Evolutionary conservation across 352 stramenopile species (phyloP), one percentile per base, ranked within the genome.

Genomic region (Plasmopara muralis): DNA sequence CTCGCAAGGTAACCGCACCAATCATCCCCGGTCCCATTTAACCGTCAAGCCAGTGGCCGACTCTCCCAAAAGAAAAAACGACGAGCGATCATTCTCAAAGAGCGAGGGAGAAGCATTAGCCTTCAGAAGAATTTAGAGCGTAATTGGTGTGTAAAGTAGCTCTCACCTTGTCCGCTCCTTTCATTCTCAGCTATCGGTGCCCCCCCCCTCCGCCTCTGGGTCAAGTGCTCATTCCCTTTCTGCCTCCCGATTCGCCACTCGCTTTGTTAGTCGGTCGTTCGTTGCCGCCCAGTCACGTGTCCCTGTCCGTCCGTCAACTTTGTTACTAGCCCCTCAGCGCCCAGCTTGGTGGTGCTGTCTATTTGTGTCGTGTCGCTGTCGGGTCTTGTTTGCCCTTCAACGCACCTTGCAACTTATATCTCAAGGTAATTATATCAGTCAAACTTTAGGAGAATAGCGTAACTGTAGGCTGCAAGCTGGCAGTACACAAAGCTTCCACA

Each of bases 41-140:
- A 70, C 62, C 62, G 62, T 67, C 49, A 43, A 67, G 62, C 41
- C 53, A 70, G 62, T 66, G 50, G 56, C 29, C 30, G 16, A 16
- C 55, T 35, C 43, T 42, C 46, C 41, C 12, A 55, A 39, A n/a
- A 30, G 41, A 33, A 62, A 53, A 61, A 64, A 57, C 35, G 12
- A 18, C 46, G 39, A 51, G 15, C 58, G 53, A 60, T 30, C 51
- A 59, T 66, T 66, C 43, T 47, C 46, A 47, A 70, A 66, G 44
- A 70, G 53, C 39, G 53, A 55, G 33, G 18, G 16, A 40, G 9
- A 20, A 55, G 35, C 28, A 58, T 29, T 30, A 16, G n/a, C 10
- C 28, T 47, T 50, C 18, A 49, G 15, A 37, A 33, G 30, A 31
- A 41, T 4, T 9, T 44, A 43, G 55, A 67, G 56, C 35, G 52